Percentiles rank a stretch among this genome's conserved stretches.
These are phyloP conservation scores for Candida taoyuanica DNA, from an alignment of 805 yeast genomes.

Conservation along the genomic window DNA sequence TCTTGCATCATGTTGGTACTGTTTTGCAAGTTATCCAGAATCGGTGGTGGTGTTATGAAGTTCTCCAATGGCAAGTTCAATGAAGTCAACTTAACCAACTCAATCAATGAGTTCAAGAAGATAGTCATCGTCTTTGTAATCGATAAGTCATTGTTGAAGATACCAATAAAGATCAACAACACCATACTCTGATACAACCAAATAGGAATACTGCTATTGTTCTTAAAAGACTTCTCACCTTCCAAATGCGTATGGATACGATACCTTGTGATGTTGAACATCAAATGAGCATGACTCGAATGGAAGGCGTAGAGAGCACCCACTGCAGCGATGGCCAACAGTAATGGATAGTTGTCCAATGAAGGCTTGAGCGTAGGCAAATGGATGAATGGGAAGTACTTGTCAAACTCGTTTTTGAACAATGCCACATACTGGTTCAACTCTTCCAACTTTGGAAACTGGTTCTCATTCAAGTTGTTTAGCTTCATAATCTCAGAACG, in stretches of 20 bases:
- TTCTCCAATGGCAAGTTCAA: slow-evolving; percentile 57
- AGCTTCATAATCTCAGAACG: slow-evolving; percentile 48
- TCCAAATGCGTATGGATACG: slow-evolving; percentile 66
- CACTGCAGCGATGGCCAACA: slow-evolving; percentile 77
- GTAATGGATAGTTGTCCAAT: slow-evolving; percentile 56
- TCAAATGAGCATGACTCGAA: slow-evolving; percentile 65
- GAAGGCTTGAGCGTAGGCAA: slow-evolving; percentile 51
- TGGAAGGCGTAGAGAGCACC: slow-evolving; percentile 87
- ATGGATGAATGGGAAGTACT: slow-evolving; percentile 82
- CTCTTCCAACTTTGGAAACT: slow-evolving; percentile 74
- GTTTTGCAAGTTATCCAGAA: slow-evolving; percentile 30
- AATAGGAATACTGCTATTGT: slow-evolving; percentile 61
- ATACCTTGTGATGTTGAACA: slow-evolving; percentile 63
- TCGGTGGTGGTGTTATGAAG: slow-evolving; percentile 36
- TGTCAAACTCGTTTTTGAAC: slow-evolving; percentile 73
- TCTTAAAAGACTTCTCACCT: slow-evolving; percentile 28
- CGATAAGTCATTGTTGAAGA: slow-evolving; percentile 63
- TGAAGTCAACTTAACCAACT: slow-evolving; percentile 69
- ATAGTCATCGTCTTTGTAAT: slow-evolving; percentile 75
- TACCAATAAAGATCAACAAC: slow-evolving; percentile 74
- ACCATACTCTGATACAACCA: slow-evolving; percentile 87
- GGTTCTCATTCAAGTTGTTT: slow-evolving; percentile 49
- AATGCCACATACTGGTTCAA: slow-evolving; percentile 71
- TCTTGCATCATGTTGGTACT: slow-evolving; percentile 27
- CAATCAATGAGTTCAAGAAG: slow-evolving; percentile 75